phyloP scores from a whole-genome alignment of 495 filamentous ascomycete genomes.

The Penicillium cosmopolitanum region DNA sequence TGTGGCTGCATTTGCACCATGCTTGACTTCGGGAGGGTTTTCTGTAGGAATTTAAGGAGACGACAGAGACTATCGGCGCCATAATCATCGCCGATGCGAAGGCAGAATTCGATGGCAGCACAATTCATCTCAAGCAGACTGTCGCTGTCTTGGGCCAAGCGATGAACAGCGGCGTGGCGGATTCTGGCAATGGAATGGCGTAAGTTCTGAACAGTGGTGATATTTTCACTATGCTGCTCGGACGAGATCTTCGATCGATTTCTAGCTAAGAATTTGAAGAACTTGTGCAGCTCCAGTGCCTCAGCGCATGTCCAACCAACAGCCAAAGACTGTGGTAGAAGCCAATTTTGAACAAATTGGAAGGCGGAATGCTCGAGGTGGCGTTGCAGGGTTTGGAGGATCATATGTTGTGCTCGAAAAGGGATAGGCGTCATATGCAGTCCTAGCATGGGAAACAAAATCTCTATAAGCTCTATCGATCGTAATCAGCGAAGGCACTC shows the following conservation, averaged over 20 bases:
- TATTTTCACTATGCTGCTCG: not conserved
- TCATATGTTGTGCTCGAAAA: too few relatives aligned
- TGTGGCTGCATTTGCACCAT: too few relatives aligned
- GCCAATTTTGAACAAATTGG: conserved; percentile 1
- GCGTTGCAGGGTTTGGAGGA: too few relatives aligned
- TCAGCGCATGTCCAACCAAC: conserved; percentile 1
- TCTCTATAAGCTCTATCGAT: too few relatives aligned
- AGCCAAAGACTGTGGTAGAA: not conserved
- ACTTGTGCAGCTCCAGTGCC: not conserved
- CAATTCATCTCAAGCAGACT: conserved; percentile 1
- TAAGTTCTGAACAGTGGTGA: not conserved
- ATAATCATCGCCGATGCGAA: not conserved
- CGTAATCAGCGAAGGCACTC: too few relatives aligned
- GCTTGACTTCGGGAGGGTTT: too few relatives aligned
- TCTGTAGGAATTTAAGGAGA: too few relatives aligned
- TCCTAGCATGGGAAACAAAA: too few relatives aligned
- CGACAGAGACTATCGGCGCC: too few relatives aligned
- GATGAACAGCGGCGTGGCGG: conserved; percentile 8
- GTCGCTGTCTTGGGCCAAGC: conserved; percentile 4
- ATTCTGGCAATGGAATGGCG: conserved; percentile 3
- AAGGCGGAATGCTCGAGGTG: too few relatives aligned
- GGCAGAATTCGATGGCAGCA: conserved; percentile 4
- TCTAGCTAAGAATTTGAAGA: conserved; percentile 7
- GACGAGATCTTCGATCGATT: conserved; percentile 4
- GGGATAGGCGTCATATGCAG: too few relatives aligned